Evolutionary conservation across 179 eudicot species (phyloP), one percentile per base, ranked within the genome.

Genomic region (Heliamphora pulchella): DNA sequence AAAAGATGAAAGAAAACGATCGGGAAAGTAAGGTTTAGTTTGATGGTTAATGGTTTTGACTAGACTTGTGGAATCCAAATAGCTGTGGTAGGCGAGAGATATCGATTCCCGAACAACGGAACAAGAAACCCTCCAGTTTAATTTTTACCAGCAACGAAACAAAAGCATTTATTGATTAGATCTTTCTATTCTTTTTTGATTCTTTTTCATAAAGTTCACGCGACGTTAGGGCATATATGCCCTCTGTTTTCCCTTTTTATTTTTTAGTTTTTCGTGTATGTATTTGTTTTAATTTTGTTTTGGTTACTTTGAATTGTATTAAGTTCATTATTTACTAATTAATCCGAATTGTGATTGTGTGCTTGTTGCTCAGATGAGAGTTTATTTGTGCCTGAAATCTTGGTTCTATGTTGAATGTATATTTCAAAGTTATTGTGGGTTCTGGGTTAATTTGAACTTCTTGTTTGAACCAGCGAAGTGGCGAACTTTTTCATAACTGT

Each of bases 401-500:
- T 53, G 80, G 5, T 20, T 31, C 6, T 5, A 4, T 15, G 48
- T 73, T 73, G 76, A 73, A 73, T 73, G 62, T 15, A 18, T 18
- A 22, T 8, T 53, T 53, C 77, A 51, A 17, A 22, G 61, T 9
- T 6, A 50, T 41, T 31, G 15, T 39, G 17, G 44, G 22, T 8
- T 17, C 14, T 31, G 31, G 8, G 17, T 9, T 76, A 18, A 11
- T 17, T n/a, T 39, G 46, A 4, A 10, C 22, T 66, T 39, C 50
- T 50, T 43, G 14, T 71, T 11, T 46, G 17, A 7, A 10, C 15
- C 8, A 63, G 18, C n/a, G 2, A 54, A 54, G 8, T 51, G 31
- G 7, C 50, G 46, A 54, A 7, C 65, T 64, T 18, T 53, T 65
- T 78, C 44, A n/a, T 17, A 73, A 77, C 17, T 78, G 75, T 17